Base-by-base conservation (phyloP, 2,329 filamentous ascomycete species). In the Metarhizium anisopliae region DNA sequence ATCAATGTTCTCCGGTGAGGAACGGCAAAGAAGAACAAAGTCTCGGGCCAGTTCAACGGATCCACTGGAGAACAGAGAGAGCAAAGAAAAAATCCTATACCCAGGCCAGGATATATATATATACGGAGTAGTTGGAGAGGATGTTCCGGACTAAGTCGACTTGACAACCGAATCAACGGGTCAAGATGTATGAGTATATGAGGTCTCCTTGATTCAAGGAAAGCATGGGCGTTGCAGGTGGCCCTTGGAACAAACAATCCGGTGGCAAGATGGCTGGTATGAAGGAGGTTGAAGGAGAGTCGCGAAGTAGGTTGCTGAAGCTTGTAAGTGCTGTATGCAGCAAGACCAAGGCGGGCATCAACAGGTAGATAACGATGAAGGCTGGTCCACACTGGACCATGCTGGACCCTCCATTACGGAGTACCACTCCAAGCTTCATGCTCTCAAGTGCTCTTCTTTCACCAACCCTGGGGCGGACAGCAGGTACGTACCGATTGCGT, bases 141-240 rank as follows among this genome's bases (percentile, higher is more conserved):
- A 42, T 47, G 25, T 52, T 40, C 38, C 8, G 11, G 8, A 40
- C 1, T 11, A 40, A 16, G 53, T 52, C 20, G 61, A 61, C 66
- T 68, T 64, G 70, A 77, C 71, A 69, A 69, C 76, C 77, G 75
- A 78, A 69, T 75, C 68, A 78, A 78, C 73, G 73, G 74, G 71
- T 78, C 74, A 74, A 74, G 67, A 38, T 38, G 52, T 50, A 42
- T 35, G 10, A n/a, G 30, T 36, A 25, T 13, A 53, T 18, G 18
- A 8, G 29, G 35, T n/a, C 16, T 35, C 40, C 54, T 59, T 59
- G 61, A 50, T 50, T 47, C 38, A 35, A 50, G 30, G 36, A 51
- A 57, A 56, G 50, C 50, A 47, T 55, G n/a, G 42, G 54, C 47
- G 53, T 49, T 47, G 53, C 56, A 54, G 51, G 55, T 57, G 18